Conservation (phyloP, 2,329 filamentous ascomycete species). For the Aspergillus fumigatus region DNA sequence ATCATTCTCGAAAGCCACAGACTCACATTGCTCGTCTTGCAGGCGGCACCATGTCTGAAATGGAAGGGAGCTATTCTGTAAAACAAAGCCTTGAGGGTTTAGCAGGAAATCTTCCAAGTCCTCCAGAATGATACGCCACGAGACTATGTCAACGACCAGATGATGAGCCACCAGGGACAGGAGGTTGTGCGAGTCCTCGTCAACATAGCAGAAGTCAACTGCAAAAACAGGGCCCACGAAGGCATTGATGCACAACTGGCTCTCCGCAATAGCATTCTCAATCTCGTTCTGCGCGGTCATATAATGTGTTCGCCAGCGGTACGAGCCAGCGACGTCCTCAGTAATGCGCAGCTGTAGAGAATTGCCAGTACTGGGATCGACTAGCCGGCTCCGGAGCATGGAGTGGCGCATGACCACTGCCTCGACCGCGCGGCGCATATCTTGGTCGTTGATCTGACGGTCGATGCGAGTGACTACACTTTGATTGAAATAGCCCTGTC, state of each 20-base stretch:
- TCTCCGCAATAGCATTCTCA: conserved; percentile 23
- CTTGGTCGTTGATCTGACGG: conserved; percentile 17
- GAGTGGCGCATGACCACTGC: conserved; percentile 31
- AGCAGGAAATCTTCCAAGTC: conserved; percentile 35
- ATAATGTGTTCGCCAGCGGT: conserved; percentile 21
- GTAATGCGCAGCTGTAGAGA: conserved; percentile 28
- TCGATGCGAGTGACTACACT: conserved; percentile 32
- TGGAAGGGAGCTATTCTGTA: conserved; percentile 25
- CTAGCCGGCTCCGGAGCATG: conserved; percentile 35
- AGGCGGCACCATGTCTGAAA: conserved; percentile 36
- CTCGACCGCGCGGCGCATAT: conserved; percentile 27
- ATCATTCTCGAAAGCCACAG: conserved; percentile 10
- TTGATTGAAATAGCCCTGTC: conserved; percentile 37
- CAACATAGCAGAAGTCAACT: conserved; percentile 38
- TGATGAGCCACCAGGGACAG: conserved; percentile 37
- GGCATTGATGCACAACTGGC: conserved; percentile 32
- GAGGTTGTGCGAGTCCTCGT: conserved; percentile 25
- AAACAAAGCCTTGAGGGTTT: conserved; percentile 20
- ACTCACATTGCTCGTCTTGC: conserved; percentile 24
- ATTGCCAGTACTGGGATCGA: conserved; percentile 12
- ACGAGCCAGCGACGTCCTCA: conserved; percentile 25
- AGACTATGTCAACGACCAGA: conserved; percentile 38
- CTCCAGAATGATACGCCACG: conserved; percentile 37
- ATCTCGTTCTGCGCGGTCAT: conserved; percentile 16
- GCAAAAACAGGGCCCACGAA: conserved; percentile 39